phyloP scores from a whole-genome alignment of 2,329 filamentous ascomycete species.

The Mycogone perniciosa region DNA sequence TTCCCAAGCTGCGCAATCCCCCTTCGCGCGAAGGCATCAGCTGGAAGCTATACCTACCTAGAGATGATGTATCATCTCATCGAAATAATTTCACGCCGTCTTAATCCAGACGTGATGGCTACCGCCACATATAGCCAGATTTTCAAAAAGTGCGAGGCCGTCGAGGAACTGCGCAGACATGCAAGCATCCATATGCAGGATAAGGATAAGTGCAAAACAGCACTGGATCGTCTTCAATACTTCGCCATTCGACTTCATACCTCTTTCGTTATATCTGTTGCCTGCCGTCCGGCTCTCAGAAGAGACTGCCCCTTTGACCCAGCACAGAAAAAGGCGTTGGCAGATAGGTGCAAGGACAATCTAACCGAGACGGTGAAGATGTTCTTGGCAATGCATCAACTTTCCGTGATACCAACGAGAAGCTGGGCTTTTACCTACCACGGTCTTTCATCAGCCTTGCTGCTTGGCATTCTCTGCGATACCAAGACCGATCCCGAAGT shows the following conservation, averaged over 20 bases:
- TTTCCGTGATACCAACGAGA: constrained; percentile 59
- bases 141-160: constrained; percentile 49
- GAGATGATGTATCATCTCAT: constrained; percentile 61
- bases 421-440: constrained; percentile 66
- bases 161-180: constrained; percentile 45
- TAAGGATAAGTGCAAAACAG: constrained; percentile 58
- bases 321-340: constrained; percentile 48
- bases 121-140: constrained; percentile 49
- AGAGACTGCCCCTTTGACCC: constrained; percentile 46
- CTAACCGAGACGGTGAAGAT: constrained; percentile 60
- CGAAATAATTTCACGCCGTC: constrained; percentile 51
- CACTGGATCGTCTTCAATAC: constrained; percentile 56
- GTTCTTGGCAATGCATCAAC: constrained; percentile 63
- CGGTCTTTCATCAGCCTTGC: constrained; percentile 57
- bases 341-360: constrained; percentile 55
- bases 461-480: constrained; percentile 57
- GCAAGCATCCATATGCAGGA: constrained; percentile 47
- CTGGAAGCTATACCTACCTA: constrained; percentile 50
- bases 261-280: constrained; percentile 58
- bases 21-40: constrained; percentile 33
- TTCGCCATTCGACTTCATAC: constrained; percentile 60
- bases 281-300: constrained; percentile 56
- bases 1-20: constrained; percentile 51
- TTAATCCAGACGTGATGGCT: constrained; percentile 48
- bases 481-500: constrained; percentile 59